Evolutionary conservation across 2,329 filamentous ascomycete genomes (phyloP).

Genomic region (Pseudogymnoascus verrucosus): DNA sequence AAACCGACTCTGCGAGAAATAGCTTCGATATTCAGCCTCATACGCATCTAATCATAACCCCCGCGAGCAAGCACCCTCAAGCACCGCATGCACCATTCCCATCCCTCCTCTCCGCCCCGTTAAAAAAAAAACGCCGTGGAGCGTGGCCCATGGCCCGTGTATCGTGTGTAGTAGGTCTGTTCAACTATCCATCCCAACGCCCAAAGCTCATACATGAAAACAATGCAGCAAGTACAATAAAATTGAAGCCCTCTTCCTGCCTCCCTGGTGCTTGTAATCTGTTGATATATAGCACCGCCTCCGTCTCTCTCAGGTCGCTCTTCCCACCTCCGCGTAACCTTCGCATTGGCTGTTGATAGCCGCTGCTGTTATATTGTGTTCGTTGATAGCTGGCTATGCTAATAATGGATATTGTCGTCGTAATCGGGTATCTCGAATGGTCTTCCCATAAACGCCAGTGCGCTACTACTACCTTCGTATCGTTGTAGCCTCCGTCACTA

Average conservation of each 20-base stretch:
- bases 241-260: background rate
- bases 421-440: slow-evolving; percentile 7
- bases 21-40: background rate
- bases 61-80: background rate
- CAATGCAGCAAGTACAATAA: background rate
- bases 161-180: background rate
- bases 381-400: background rate
- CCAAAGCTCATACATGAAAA: background rate
- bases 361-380: background rate
- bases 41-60: background rate
- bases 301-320: background rate
- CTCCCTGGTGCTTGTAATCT: background rate
- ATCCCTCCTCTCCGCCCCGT: background rate
- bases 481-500: background rate
- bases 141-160: background rate
- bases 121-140: background rate
- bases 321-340: background rate
- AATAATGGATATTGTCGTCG: background rate
- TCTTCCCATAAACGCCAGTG: background rate
- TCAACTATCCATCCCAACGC: slow-evolving; percentile 4
- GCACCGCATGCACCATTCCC: background rate
- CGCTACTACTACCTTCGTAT: background rate
- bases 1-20: background rate
- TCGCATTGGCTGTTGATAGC: background rate
- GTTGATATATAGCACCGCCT: background rate